These are phyloP conservation scores for Aspergillus clavatus DNA, from an alignment of 2,329 filamentous ascomycete species.

Conservation along the genomic window DNA sequence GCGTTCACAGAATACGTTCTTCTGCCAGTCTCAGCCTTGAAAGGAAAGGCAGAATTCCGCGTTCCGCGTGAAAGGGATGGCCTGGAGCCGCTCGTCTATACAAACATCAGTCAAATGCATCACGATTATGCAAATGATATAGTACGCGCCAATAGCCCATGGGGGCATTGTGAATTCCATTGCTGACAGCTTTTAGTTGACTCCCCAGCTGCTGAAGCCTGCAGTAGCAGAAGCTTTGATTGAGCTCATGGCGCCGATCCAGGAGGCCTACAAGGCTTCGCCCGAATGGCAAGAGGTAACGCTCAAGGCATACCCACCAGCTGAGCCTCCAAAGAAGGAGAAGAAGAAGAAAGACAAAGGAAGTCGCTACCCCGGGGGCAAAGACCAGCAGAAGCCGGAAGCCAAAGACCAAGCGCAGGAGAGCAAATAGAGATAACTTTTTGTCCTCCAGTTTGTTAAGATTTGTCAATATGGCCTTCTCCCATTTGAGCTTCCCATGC, in stretches of 20 bases:
- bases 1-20: conserved; percentile 84
- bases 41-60: conserved; percentile 57
- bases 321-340: conserved; percentile 53
- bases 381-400: not conserved
- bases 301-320: conserved; percentile 69
- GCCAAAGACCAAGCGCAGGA: not conserved
- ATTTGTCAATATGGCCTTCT: no score
- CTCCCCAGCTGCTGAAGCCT: conserved; percentile 83
- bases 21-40: conserved; percentile 56
- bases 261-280: conserved; percentile 63
- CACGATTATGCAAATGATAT: conserved; percentile 76
- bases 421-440: not conserved
- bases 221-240: conserved; percentile 70
- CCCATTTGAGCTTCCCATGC: no score
- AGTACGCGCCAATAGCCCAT: conserved; percentile 44
- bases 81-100: conserved; percentile 71
- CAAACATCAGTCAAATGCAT: conserved; percentile 66
- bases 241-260: conserved; percentile 71
- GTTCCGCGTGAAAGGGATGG: conserved; percentile 60
- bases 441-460: no score
- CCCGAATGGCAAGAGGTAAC: conserved; percentile 76
- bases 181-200: conserved; percentile 49
- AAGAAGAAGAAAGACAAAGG: conserved; percentile 72
- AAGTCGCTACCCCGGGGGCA: conserved; percentile 42
- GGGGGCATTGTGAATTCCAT: not conserved